Evolutionary conservation across 2,329 filamentous ascomycete genomes (phyloP), one percentile per base, ranked within the genome.

Genomic region (Venturia nashicola): DNA sequence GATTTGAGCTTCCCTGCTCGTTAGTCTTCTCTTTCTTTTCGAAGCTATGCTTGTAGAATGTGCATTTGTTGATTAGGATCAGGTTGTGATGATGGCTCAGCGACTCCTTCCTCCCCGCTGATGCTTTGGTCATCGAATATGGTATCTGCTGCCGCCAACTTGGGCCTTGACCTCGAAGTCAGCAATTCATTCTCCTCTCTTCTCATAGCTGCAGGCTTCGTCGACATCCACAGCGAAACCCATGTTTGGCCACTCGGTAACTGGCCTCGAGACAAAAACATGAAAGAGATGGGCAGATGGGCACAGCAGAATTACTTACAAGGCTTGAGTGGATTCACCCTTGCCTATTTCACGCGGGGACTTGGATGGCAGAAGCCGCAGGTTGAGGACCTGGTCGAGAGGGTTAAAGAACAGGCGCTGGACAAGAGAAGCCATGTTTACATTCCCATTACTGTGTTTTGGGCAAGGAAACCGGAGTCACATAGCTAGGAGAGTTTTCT

Each of bases 241-340:
- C 40, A 61, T 54, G 64, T 65, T 69, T 78, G 81, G 72, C 81
- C 82, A 0, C 75, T 75, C 40, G 81, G 79, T 67, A 69, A 73
- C 12, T 85, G 82, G 82, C 78, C 81, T 0, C 78, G 77, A 55
- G 78, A 82, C 63, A 40, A 65, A 43, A 76, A 77, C 34, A 75
- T 80, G 61, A 85, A 83, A 68, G 77, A 83, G 61, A 69, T 83
- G 1, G 82, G 81, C 0, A 68, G 67, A 51, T 73, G 67, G 20
- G 55, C 32, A 27, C 18, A 62, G 12, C 27, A 65, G 43, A 68
- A 70, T 18, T 71, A 71, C 62, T 65, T 68, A 9, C 67, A 72
- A 48, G 71, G 71, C 3, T 67, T 71, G 9, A 69, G 71, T 39
- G 69, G 70, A 6, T 71, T 61, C 32, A 65, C 44, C 9, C 61